Evolutionary conservation across 2,329 filamentous ascomycete genomes (phyloP), one percentile per base, ranked within the genome.

Genomic region (Epichloe gansuensis): DNA sequence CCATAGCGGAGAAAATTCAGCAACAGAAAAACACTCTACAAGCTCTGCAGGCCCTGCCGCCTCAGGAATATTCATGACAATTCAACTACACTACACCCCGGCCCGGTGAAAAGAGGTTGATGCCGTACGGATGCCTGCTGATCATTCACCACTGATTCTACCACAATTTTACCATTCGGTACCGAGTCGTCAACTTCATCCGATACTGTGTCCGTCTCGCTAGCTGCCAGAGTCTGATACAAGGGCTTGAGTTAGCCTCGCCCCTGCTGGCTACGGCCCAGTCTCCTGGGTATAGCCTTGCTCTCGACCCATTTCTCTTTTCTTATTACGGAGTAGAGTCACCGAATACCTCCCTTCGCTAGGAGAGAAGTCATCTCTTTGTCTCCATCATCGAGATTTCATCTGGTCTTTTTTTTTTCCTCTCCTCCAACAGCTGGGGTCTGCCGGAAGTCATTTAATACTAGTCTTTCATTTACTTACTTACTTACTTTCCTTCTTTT

Each of bases 91-190:
- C 34, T 41, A n/a, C 46, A 49, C 34, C 50, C 5, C 6, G 27
- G 35, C 46, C 43, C 35, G 36, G 47, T 51, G 21, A 59, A 64
- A 60, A 64, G 62, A 64, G 56, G 59, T 66, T 61, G 61, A 73
- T 74, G 70, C 67, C 71, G 74, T 68, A 70, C 74, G 72, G 66
- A 78, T 80, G 76, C 75, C 69, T 63, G 68, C 73, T 67, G 69
- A 71, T 64, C 41, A 36, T 38, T 50, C 40, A 43, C 51, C 27
- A 71, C 66, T 64, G 67, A 64, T 47, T 53, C 53, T 57, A 43
- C 43, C 50, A 43, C 47, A 23, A 31, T 31, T 13, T 43, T 12
- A 34, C 40, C 60, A 59, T 61, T 66, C 64, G 66, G 61, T 61
- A 63, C 63, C 64, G 61, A 61, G 42, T 40, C 31, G 56, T 62